Evolutionary conservation across 306 rosid species (phyloP).

Genomic region (Adenanthera pavonina): DNA sequence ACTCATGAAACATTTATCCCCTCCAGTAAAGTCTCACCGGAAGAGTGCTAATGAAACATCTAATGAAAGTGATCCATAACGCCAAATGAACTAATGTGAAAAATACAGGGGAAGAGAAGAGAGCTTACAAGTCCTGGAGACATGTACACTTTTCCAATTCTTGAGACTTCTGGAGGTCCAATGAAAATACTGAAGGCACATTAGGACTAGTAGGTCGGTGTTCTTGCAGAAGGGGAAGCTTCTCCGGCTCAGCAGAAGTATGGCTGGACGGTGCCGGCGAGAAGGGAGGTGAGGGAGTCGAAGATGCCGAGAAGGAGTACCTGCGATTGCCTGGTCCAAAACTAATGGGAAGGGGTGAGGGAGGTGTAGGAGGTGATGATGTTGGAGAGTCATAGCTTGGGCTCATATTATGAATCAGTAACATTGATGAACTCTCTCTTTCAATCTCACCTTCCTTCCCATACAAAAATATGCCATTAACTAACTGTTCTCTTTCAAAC

Average conservation of each 20-base stretch:
- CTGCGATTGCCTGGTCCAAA: constrained; percentile 64
- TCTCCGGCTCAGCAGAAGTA: constrained; percentile 51
- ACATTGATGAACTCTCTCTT: constrained; percentile 27
- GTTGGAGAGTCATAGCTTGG: constrained; percentile 50
- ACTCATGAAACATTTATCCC: background rate
- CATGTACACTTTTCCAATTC: constrained; percentile 54
- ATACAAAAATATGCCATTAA: background rate
- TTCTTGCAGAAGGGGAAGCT: constrained; percentile 54
- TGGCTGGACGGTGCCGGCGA: constrained; percentile 49
- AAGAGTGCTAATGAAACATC: background rate
- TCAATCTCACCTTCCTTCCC: constrained; percentile 26
- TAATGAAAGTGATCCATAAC: background rate
- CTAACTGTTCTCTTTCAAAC: constrained; percentile 20
- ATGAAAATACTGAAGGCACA: constrained; percentile 52
- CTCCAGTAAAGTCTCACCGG: background rate
- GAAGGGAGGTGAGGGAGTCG: constrained; percentile 73
- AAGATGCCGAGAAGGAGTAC: constrained; percentile 67
- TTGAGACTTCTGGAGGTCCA: constrained; percentile 52
- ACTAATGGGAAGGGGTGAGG: constrained; percentile 82
- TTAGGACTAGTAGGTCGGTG: constrained; percentile 16
- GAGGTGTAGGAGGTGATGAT: constrained; percentile 87
- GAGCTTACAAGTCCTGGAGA: constrained; percentile 70
- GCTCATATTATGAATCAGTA: constrained; percentile 38
- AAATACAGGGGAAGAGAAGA: constrained; percentile 1
- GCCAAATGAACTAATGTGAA: background rate